These are phyloP conservation scores for Proliferodiscus dingleyae DNA, from an alignment of 2,329 filamentous ascomycete species.

Conservation along the genomic window DNA sequence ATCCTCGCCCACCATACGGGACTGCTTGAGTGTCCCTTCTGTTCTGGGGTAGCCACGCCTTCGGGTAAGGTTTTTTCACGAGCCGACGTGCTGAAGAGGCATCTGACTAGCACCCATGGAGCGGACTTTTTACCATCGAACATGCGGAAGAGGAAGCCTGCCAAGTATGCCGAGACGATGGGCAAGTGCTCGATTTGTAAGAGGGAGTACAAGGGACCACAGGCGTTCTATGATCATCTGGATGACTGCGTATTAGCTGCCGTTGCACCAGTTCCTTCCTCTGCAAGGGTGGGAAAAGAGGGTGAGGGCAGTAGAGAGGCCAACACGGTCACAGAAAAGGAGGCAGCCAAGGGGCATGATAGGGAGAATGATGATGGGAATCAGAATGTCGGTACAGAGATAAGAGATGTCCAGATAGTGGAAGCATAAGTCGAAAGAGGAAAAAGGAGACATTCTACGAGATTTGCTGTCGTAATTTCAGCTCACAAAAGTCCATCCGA, in stretches of 20 bases:
- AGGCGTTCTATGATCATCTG: conserved; percentile 94
- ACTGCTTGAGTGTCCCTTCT: conserved; percentile 94
- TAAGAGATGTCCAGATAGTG: no score
- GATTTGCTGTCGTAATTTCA: no score
- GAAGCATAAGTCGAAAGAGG: no score
- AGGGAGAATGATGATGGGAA: no score
- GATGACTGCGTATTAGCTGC: conserved; percentile 59
- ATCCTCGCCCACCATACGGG: conserved; percentile 94
- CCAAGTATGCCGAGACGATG: conserved; percentile 68
- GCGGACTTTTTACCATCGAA: conserved; percentile 91
- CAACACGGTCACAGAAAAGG: no score
- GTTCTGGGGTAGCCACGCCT: conserved; percentile 75
- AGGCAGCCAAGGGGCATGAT: no score
- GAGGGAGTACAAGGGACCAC: conserved; percentile 73
- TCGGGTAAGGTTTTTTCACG: conserved; percentile 92
- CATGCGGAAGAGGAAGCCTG: conserved; percentile 65
- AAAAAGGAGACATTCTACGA: no score
- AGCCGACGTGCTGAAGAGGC: conserved; percentile 92
- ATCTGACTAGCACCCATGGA: conserved; percentile 82
- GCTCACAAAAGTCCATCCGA: no score
- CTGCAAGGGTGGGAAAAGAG: no score
- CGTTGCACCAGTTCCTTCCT: no score
- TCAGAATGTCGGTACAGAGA: no score
- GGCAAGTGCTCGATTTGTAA: conserved; percentile 89
- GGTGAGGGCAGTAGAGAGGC: no score